A percentile compares a stretch with the other conserved stretches of the same genome.
phyloP scores from a whole-genome alignment of 352 stramenopile genomes.

The Phytophthora pisi region DNA sequence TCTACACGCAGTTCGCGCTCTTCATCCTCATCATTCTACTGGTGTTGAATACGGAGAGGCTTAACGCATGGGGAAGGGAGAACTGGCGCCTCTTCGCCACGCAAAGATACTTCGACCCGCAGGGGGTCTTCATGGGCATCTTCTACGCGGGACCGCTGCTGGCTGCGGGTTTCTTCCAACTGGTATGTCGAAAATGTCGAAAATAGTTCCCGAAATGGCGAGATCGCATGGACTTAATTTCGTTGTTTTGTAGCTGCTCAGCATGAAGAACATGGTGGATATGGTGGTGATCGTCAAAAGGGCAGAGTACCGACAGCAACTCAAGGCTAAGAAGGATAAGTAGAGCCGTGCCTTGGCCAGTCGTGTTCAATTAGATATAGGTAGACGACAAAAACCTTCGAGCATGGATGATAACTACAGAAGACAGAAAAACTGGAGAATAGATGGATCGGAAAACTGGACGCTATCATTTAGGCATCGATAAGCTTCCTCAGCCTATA shows the following conservation, averaged over 20 bases:
- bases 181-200: constrained; percentile 41
- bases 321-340: constrained; percentile 54
- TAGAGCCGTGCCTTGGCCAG: constrained; percentile 16
- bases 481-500: constrained; percentile 6
- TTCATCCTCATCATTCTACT: constrained; percentile 72
- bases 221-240: background rate
- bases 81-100: constrained; percentile 75
- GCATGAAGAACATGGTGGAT: constrained; percentile 79
- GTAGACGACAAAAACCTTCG: too few relatives aligned
- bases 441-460: too few relatives aligned
- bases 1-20: constrained; percentile 63
- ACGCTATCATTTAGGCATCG: background rate
- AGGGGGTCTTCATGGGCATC: constrained; percentile 84
- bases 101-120: constrained; percentile 85
- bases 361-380: too few relatives aligned
- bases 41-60: constrained; percentile 55
- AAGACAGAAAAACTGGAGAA: too few relatives aligned
- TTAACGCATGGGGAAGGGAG: constrained; percentile 66
- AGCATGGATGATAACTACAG: too few relatives aligned
- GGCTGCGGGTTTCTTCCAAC: constrained; percentile 75
- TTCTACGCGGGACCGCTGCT: constrained; percentile 83
- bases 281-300: constrained; percentile 85
- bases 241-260: constrained; percentile 53
- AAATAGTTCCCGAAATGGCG: background rate
- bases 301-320: constrained; percentile 61